Evolutionary conservation across 768 basidiomycete species (phyloP), one percentile per base, ranked within the genome.

Genomic region (Tylopilus felleus): DNA sequence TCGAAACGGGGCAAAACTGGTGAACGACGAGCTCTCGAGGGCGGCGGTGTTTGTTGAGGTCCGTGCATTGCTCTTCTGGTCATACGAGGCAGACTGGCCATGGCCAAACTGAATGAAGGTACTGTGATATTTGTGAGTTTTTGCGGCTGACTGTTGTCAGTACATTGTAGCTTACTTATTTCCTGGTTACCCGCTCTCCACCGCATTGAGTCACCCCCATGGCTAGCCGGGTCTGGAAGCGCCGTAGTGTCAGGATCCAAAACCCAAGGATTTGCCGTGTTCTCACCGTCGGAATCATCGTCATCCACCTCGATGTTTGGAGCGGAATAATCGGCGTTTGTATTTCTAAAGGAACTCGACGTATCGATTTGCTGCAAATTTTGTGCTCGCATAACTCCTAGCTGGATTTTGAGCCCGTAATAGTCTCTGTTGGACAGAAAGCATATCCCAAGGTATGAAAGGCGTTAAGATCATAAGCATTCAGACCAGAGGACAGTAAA

Each of bases 381-480:
- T 17, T 48, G 48, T 51, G 70, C 72, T 31, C 77, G 77, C 51
- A 90, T 81, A 2, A 77, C 76, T 14, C 74, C 73, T 22, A 91
- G 84, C 14, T 77, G 75, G 57, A 81, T 85, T 69, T 90, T 90
- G 16, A 92, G 79, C 9, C 77, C 80, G 2, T 79, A 78, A 62
- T 91, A 92, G 65, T 91, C 82, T 65, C 89, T 91, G 58, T 33
- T 35, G 29, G 25, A 27, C 17, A 27, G 40, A 42, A 45, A 42
- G 22, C 3, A 41, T 8, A 52, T 47, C 19, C 53, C 45, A 33
- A 23, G 12, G 7, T 4, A 40, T 27, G 48, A 44, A 29, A 36
- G 8, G 6, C 22, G 40, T 53, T 55, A 25, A 59, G 56, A 5
- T 13, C 4, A 35, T 22, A 21, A 19, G 7, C 5, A 25, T 10